Percentiles rank a stretch among this genome's conserved stretches.
phyloP scores from a whole-genome alignment of 495 filamentous ascomycete genomes.

The Xylaria palmicola region DNA sequence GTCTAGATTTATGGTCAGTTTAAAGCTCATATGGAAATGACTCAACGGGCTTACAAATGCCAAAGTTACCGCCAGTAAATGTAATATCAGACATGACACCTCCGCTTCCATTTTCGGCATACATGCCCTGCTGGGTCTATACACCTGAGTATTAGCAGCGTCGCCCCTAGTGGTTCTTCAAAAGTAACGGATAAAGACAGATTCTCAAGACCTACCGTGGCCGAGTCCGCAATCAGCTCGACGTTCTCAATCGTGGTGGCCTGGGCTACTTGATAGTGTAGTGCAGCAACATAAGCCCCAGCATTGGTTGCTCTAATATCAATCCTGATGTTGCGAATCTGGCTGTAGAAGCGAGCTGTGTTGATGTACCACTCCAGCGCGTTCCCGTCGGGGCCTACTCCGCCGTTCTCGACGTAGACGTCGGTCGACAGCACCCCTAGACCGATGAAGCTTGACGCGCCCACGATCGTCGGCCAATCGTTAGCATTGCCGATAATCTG shows the following conservation, averaged over 20 bases:
- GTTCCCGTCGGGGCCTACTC: conserved; percentile 32
- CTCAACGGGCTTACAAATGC: background rate
- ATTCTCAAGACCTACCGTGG: background rate
- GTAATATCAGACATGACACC: conserved; percentile 63
- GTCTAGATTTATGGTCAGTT: conserved; percentile 53
- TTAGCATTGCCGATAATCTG: conserved; percentile 57
- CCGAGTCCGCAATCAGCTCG: conserved; percentile 52
- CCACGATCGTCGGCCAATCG: conserved; percentile 60
- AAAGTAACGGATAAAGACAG: background rate
- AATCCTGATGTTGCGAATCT: conserved; percentile 71
- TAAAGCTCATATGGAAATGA: background rate
- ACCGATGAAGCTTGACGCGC: conserved; percentile 55
- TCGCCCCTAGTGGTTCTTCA: background rate
- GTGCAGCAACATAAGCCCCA: conserved; percentile 35
- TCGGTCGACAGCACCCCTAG: conserved; percentile 71
- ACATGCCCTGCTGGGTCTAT: conserved; percentile 48
- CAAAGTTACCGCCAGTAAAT: conserved; percentile 56
- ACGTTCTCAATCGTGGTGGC: conserved; percentile 70
- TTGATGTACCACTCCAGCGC: conserved; percentile 55
- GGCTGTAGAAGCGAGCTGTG: conserved; percentile 76
- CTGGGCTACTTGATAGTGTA: conserved; percentile 77
- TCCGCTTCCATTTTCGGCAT: conserved; percentile 71
- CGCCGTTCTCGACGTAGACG: conserved; percentile 49
- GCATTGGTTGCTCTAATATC: conserved; percentile 57
- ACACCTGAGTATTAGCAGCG: background rate